Percentiles rank a stretch among this genome's conserved stretches.
These are phyloP conservation scores for Aspergillus neotritici DNA, from an alignment of 2,329 filamentous ascomycete genomes.

Conservation along the genomic window DNA sequence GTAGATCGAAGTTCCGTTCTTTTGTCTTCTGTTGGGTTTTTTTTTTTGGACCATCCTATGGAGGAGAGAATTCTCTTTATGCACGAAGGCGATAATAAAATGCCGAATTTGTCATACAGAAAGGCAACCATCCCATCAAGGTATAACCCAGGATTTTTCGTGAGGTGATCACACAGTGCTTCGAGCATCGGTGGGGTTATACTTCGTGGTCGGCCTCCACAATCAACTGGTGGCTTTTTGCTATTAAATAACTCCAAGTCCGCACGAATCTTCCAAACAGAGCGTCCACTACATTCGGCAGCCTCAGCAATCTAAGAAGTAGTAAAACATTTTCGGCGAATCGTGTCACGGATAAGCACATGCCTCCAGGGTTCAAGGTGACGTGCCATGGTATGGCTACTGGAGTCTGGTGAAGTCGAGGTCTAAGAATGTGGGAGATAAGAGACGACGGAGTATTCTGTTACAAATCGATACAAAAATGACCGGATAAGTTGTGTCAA, in stretches of 20 bases:
- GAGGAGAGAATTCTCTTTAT: constrained; percentile 8
- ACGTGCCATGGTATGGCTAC: constrained; percentile 1
- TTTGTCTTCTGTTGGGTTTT: constrained; percentile 24
- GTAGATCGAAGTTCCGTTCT: constrained; percentile 30
- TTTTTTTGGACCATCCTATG: constrained; percentile 22
- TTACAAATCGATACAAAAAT: constrained; percentile 1
- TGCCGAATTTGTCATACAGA: background rate
- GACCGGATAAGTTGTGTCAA: background rate
- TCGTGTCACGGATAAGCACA: constrained; percentile 1
- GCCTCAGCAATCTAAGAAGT: constrained; percentile 2
- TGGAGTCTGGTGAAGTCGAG: background rate
- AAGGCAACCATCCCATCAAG: constrained; percentile 4
- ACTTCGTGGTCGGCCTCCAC: constrained; percentile 11
- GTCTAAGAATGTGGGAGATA: background rate
- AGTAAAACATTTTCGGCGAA: constrained; percentile 1
- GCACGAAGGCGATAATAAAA: constrained; percentile 13
- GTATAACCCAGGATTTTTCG: constrained; percentile 26
- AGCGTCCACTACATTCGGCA: constrained; percentile 3
- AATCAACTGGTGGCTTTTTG: no score
- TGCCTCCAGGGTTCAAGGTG: constrained; percentile 1
- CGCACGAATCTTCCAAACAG: constrained; percentile 2
- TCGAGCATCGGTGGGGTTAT: constrained; percentile 26
- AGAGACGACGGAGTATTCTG: background rate
- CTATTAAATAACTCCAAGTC: no score
- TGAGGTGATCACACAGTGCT: constrained; percentile 22